These are phyloP conservation scores for Tulasnella sp. DNA, from an alignment of 768 basidiomycete genomes.

Conservation along the genomic window DNA sequence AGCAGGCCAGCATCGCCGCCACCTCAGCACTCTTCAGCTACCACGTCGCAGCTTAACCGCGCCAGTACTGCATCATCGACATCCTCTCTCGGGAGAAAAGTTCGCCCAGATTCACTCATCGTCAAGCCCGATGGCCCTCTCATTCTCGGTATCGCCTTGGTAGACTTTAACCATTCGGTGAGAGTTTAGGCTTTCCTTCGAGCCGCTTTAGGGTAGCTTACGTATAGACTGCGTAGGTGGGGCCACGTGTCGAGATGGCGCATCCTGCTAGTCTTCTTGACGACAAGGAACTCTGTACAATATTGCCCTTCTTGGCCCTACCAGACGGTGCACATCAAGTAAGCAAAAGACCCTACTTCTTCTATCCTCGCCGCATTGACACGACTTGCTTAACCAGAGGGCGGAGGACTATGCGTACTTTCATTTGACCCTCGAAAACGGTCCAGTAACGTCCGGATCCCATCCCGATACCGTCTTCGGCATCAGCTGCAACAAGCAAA, in stretches of 20 bases:
- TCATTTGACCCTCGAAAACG: slow-evolving; percentile 61
- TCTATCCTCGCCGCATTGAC: background rate
- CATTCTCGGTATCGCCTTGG: slow-evolving; percentile 81
- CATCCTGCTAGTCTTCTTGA: slow-evolving; percentile 54
- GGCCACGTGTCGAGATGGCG: slow-evolving; percentile 75
- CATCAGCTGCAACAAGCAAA: slow-evolving; percentile 96
- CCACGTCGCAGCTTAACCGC: slow-evolving; percentile 10
- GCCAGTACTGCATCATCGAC: slow-evolving; percentile 28
- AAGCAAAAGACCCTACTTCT: slow-evolving; percentile 34
- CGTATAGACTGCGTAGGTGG: slow-evolving; percentile 53
- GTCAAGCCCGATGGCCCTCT: slow-evolving; percentile 56
- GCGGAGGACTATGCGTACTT: slow-evolving; percentile 97
- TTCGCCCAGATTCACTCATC: slow-evolving; percentile 73
- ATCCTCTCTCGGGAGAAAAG: slow-evolving; percentile 43
- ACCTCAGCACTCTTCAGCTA: background rate
- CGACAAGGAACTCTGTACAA: slow-evolving; percentile 78
- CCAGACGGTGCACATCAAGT: slow-evolving; percentile 97
- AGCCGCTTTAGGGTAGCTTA: background rate
- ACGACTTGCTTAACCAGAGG: slow-evolving; percentile 45
- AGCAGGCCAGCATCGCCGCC: slow-evolving; percentile 4
- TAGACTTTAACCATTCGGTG: slow-evolving; percentile 93
- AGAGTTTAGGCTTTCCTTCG: slow-evolving; percentile 15
- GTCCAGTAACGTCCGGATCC: slow-evolving; percentile 38
- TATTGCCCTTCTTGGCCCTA: slow-evolving; percentile 90
- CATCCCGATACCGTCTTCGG: slow-evolving; percentile 85